Percentiles rank a stretch among this genome's conserved stretches.
phyloP scores from a whole-genome alignment of 129 eudicot genomes.

The Saposhnikovia divaricata region DNA sequence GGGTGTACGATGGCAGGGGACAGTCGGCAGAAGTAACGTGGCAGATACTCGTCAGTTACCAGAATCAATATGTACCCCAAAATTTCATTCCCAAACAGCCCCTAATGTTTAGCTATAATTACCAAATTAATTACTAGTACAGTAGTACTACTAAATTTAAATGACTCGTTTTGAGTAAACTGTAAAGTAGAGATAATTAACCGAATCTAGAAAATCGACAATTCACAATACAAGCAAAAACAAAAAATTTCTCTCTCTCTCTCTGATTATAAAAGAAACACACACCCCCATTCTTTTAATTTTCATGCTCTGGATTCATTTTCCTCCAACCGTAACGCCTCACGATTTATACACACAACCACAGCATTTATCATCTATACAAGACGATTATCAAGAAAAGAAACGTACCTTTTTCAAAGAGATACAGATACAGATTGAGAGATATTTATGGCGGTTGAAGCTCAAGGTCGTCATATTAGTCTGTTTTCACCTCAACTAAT shows the following conservation, averaged over 20 bases:
- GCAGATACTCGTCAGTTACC: conserved; percentile 13
- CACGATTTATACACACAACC: background rate
- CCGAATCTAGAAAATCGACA: conserved; percentile 28
- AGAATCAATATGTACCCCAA: background rate
- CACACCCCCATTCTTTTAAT: background rate
- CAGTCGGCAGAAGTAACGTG: conserved; percentile 16
- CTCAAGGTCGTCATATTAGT: conserved; percentile 37
- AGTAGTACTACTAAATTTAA: no score
- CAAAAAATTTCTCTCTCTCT: background rate
- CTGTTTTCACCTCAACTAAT: conserved; percentile 39
- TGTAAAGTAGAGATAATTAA: background rate
- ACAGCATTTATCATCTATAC: background rate
- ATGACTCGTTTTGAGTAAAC: no score
- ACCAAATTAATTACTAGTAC: conserved; percentile 17
- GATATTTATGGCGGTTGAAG: conserved; percentile 55
- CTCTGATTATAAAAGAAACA: background rate
- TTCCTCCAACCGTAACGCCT: background rate
- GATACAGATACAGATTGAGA: no score
- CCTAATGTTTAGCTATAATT: conserved; percentile 23
- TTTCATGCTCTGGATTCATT: conserved; percentile 18
- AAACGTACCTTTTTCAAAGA: background rate
- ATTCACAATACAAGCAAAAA: conserved; percentile 20
- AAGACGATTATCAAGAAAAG: background rate
- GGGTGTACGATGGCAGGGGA: conserved; percentile 11
- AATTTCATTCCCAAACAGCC: conserved; percentile 11